Conservation (phyloP, 805 yeast species). For the Candida incommunis region DNA sequence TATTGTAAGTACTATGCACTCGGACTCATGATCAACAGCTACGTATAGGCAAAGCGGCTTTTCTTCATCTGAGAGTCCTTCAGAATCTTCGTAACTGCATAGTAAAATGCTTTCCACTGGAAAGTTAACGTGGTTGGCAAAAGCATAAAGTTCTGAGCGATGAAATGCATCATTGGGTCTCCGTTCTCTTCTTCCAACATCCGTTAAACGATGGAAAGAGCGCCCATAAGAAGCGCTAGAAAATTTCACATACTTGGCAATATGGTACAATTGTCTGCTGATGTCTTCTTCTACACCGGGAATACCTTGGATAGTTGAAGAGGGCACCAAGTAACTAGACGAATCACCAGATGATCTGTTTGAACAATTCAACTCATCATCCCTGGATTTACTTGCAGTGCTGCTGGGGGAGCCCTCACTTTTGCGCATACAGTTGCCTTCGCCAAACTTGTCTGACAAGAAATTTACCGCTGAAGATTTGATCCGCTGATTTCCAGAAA, state of each 20-base stretch:
- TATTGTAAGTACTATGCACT: conserved; percentile 20
- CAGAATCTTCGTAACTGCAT: conserved; percentile 17
- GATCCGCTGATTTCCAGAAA: neutral
- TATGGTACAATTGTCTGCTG: conserved; percentile 6
- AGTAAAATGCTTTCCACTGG: conserved; percentile 17
- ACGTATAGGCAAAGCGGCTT: conserved; percentile 20
- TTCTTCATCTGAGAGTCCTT: conserved; percentile 11
- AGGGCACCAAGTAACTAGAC: neutral
- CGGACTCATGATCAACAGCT: conserved; percentile 19
- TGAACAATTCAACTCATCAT: neutral
- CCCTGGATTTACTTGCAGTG: neutral
- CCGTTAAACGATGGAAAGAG: conserved; percentile 19
- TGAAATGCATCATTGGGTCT: conserved; percentile 11
- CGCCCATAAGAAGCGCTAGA: conserved; percentile 23
- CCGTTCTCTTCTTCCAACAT: conserved; percentile 14
- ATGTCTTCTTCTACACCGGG: neutral
- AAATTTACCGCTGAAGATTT: neutral
- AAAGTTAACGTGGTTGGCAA: conserved; percentile 19
- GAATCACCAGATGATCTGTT: neutral
- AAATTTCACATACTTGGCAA: conserved; percentile 19
- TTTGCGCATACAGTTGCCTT: neutral
- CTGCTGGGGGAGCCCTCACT: neutral
- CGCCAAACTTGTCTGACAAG: neutral
- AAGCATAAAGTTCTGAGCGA: conserved; percentile 19
- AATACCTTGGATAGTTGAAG: too few relatives aligned